Conservation (phyloP, 2,329 filamentous ascomycete species). For the Emmonsiellopsis sp. region DNA sequence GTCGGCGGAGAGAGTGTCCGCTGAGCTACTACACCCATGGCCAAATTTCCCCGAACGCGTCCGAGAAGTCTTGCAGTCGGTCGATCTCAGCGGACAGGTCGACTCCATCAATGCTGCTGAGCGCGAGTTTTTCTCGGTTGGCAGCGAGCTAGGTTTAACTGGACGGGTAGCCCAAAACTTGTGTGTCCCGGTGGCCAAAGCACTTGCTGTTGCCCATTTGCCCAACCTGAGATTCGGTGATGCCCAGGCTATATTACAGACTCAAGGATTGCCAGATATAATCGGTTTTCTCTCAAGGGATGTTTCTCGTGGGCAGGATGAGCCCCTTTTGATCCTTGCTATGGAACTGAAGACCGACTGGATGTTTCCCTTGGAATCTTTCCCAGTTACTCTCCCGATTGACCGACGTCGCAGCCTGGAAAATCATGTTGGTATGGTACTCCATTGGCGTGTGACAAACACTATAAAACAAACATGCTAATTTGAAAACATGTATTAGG, state of each 20-base stretch:
- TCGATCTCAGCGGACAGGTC: neutral
- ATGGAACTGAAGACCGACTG: neutral
- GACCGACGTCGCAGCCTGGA: neutral
- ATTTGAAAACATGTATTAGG: neutral
- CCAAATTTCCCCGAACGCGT: neutral
- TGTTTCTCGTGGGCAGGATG: neutral
- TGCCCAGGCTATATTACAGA: neutral
- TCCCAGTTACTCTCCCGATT: neutral
- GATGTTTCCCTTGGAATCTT: neutral
- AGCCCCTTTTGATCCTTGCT: neutral
- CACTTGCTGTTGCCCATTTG: neutral
- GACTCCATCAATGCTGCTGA: neutral
- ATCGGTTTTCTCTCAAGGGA: neutral
- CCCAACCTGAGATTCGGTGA: neutral
- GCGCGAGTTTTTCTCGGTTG: neutral
- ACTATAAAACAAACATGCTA: neutral
- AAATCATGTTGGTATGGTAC: neutral
- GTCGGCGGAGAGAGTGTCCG: neutral
- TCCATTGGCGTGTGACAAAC: neutral
- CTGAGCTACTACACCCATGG: neutral
- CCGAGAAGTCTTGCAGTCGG: neutral
- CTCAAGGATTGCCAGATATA: neutral
- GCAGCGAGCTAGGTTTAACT: constrained; percentile 2
- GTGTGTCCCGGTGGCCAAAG: constrained; percentile 4
- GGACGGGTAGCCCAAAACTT: constrained; percentile 1